Evolutionary conservation across 768 basidiomycete species (phyloP).

Genomic region (Tylopilus plumbeoviolaceoides): DNA sequence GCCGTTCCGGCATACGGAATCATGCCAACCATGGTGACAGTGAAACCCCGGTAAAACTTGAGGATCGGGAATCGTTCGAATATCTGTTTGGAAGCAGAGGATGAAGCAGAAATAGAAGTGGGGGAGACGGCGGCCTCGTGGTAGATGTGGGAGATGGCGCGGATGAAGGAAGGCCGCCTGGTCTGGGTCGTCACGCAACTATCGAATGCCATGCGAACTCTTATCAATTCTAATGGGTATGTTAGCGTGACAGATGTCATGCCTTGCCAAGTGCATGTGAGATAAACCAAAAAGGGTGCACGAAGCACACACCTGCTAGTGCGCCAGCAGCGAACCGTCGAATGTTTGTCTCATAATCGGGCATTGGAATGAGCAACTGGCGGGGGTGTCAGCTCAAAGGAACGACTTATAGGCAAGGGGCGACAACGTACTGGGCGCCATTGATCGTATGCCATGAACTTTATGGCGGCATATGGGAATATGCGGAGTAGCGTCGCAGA

Average conservation of each 20-base stretch:
- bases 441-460: conserved; percentile 95
- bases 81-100: conserved; percentile 22
- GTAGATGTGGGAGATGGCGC: conserved; percentile 64
- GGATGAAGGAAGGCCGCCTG: conserved; percentile 47
- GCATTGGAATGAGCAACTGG: conserved; percentile 84
- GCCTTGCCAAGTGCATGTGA: conserved; percentile 40
- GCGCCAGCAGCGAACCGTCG: conserved; percentile 86
- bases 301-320: conserved; percentile 60
- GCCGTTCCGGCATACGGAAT: conserved; percentile 94
- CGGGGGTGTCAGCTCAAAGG: not conserved
- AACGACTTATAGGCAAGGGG: not conserved
- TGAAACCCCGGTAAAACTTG: conserved; percentile 97
- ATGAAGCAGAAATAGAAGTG: conserved; percentile 14
- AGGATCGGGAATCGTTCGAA: conserved; percentile 70
- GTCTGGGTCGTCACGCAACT: conserved; percentile 21
- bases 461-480: conserved; percentile 96
- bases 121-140: conserved; percentile 47
- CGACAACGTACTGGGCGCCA: conserved; percentile 58
- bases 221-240: conserved; percentile 92
- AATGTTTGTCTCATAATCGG: conserved; percentile 67
- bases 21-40: conserved; percentile 87
- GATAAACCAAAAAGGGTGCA: not conserved
- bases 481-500: conserved; percentile 91
- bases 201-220: conserved; percentile 89
- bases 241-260: conserved; percentile 86